A percentile compares a stretch with the other conserved stretches of the same genome.
These are phyloP conservation scores for Cyclotella choctawhatcheeana DNA, from an alignment of 108 stramenopile species.

Conservation along the genomic window DNA sequence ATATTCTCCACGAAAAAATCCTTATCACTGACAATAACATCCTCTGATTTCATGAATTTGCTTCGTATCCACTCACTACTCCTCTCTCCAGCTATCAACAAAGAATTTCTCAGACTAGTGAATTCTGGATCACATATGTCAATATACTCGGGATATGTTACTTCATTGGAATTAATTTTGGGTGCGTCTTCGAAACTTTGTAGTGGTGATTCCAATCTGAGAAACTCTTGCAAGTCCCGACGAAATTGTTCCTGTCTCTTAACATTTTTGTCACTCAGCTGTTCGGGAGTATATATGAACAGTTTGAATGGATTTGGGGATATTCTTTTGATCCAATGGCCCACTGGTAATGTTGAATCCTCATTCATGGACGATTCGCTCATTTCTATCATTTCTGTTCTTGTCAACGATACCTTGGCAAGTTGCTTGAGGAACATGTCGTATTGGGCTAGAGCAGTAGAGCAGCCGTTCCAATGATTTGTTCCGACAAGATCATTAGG, in stretches of 20 bases:
- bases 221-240: not conserved
- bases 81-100: not conserved
- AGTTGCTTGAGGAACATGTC: conserved; percentile 5
- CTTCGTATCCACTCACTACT: not conserved
- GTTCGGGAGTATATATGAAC: conserved; percentile 4
- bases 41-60: conserved; percentile 2
- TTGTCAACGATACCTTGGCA: not conserved
- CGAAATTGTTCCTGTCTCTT: not conserved
- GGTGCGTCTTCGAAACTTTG: not conserved
- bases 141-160: not conserved
- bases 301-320: not conserved
- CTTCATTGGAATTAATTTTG: not conserved
- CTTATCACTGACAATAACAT: conserved; percentile 1
- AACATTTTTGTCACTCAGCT: not conserved
- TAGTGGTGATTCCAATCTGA: not conserved
- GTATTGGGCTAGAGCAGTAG: not conserved
- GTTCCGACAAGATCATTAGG: not conserved
- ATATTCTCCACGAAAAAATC: not conserved
- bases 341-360: not conserved
- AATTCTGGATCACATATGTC: not conserved
- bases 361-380: not conserved
- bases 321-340: not conserved
- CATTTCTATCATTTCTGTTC: not conserved
- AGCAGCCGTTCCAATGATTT: not conserved
- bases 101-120: not conserved